Percentiles rank a stretch among this genome's conserved stretches.
phyloP scores from a whole-genome alignment of 345 rosid genomes.

The Eucalyptus grandis region DNA sequence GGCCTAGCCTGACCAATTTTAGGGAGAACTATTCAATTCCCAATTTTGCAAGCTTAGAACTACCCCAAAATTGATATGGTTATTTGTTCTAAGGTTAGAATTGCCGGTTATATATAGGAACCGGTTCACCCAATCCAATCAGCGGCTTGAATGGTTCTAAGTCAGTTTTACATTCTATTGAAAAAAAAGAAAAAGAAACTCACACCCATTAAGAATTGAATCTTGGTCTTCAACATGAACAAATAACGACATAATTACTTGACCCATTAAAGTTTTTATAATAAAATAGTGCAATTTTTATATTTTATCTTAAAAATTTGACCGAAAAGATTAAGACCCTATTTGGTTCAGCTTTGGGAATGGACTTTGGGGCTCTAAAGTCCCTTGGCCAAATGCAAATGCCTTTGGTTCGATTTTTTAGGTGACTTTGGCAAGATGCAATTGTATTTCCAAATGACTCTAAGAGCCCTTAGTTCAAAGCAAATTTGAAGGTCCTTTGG shows the following conservation, averaged over 20 bases:
- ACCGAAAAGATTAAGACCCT: neutral
- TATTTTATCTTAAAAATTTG: neutral
- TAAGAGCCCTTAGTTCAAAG: no score
- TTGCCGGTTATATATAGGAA: neutral
- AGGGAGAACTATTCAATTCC: neutral
- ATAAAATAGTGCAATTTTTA: neutral
- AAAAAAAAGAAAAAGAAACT: neutral
- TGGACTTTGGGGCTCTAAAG: no score
- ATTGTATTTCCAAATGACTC: no score
- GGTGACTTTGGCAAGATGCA: no score
- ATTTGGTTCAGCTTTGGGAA: no score
- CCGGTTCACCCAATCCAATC: neutral
- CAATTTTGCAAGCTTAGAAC: neutral
- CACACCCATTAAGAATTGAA: neutral
- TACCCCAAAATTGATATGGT: neutral
- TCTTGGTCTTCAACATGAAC: neutral
- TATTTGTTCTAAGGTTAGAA: neutral
- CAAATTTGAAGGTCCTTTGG: accelerated
- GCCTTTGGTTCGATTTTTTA: no score
- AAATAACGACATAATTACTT: neutral
- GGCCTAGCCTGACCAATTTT: neutral
- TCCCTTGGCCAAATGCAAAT: no score
- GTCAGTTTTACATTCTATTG: neutral
- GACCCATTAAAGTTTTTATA: neutral
- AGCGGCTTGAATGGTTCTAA: neutral